These are phyloP conservation scores for Xanthoparmelia taractica DNA, from an alignment of 495 filamentous ascomycete genomes.

Conservation along the genomic window DNA sequence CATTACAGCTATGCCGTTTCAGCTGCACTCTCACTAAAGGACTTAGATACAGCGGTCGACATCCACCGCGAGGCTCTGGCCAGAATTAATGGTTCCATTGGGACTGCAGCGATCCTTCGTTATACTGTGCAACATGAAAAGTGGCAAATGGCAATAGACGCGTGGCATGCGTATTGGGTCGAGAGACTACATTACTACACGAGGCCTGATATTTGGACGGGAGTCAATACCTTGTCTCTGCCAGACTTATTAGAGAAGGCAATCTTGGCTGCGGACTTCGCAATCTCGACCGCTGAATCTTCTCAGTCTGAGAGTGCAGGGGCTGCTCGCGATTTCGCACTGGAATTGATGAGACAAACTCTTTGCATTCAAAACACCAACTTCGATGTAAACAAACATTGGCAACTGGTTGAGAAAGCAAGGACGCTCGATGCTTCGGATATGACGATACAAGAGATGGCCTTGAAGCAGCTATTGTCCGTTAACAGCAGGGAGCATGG, in stretches of 20 bases:
- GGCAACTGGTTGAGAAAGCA: slow-evolving; percentile 7
- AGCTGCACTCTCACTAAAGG: slow-evolving; percentile 28
- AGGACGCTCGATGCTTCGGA: slow-evolving; percentile 8
- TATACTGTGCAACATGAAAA: slow-evolving; percentile 32
- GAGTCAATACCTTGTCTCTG: slow-evolving; percentile 17
- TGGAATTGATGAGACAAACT: slow-evolving; percentile 13
- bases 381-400: slow-evolving; percentile 5
- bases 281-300: slow-evolving; percentile 5
- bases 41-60: slow-evolving; percentile 32
- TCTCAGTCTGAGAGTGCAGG: slow-evolving; percentile 2
- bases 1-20: slow-evolving; percentile 36
- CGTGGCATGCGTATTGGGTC: slow-evolving; percentile 20
- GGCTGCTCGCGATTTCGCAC: slow-evolving; percentile 20
- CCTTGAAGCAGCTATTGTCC: slow-evolving; percentile 18
- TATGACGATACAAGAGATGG: neutral
- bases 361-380: neutral
- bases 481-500: slow-evolving; percentile 7
- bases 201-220: slow-evolving; percentile 20
- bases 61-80: slow-evolving; percentile 26
- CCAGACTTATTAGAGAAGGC: slow-evolving; percentile 15
- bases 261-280: slow-evolving; percentile 16
- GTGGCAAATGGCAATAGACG: slow-evolving; percentile 30
- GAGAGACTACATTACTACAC: slow-evolving; percentile 10
- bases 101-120: slow-evolving; percentile 27
- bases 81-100: slow-evolving; percentile 26